Conservation (phyloP, 2,329 filamentous ascomycete species). For the Xylariaceae sp. region DNA sequence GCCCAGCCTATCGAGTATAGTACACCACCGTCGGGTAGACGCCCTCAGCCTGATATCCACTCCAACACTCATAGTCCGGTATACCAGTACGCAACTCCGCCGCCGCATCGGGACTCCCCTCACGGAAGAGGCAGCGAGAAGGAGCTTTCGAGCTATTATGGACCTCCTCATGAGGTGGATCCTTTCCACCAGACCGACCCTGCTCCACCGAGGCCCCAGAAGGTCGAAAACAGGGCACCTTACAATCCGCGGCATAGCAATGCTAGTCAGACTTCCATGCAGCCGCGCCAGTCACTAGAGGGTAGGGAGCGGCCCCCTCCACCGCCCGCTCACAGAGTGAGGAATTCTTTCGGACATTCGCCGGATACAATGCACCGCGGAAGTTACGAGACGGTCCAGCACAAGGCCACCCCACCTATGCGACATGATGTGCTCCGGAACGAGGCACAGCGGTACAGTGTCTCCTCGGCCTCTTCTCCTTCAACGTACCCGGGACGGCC, state of each 20-base stretch:
- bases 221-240: slow-evolving; percentile 20
- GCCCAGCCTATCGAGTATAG: slow-evolving; percentile 48
- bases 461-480: slow-evolving; percentile 30
- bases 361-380: slow-evolving; percentile 38
- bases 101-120: slow-evolving; percentile 35
- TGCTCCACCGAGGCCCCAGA: slow-evolving; percentile 30
- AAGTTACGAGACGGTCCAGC: slow-evolving; percentile 37
- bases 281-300: slow-evolving; percentile 34
- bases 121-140: slow-evolving; percentile 16
- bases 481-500: slow-evolving; percentile 48
- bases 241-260: slow-evolving; percentile 20
- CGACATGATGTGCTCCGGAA: slow-evolving; percentile 53
- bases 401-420: slow-evolving; percentile 44
- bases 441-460: slow-evolving; percentile 51
- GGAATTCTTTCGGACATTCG: slow-evolving; percentile 40
- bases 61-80: slow-evolving; percentile 27
- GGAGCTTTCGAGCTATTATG: slow-evolving; percentile 19
- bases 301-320: slow-evolving; percentile 46
- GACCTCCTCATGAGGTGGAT: slow-evolving; percentile 22
- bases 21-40: slow-evolving; percentile 33
- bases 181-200: slow-evolving; percentile 31
- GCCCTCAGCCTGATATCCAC: slow-evolving; percentile 34
- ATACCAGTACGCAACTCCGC: slow-evolving; percentile 31
- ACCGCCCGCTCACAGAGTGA: slow-evolving; percentile 49
- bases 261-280: slow-evolving; percentile 18